Percentiles rank a stretch among this genome's conserved stretches.
Evolutionary conservation across 345 rosid species (phyloP).

Genomic region (Rhodomyrtus tomentosa): DNA sequence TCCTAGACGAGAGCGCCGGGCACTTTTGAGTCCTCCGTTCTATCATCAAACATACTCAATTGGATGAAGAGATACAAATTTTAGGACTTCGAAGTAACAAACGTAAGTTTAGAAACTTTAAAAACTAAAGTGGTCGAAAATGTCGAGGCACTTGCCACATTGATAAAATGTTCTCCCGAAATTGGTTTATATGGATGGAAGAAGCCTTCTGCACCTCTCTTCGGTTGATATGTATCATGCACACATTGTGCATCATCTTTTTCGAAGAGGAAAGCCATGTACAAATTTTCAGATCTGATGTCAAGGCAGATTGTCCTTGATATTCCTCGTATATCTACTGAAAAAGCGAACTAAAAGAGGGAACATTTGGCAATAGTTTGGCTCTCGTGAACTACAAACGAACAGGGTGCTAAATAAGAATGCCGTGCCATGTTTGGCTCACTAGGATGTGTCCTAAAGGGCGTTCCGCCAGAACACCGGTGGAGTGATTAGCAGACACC

Average conservation of each 20-base stretch:
- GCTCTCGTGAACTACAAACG: background rate
- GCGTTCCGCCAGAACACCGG: background rate
- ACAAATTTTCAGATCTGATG: background rate
- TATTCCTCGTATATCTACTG: background rate
- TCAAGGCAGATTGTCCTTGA: background rate
- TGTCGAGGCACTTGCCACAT: too few relatives aligned
- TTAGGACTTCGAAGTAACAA: background rate
- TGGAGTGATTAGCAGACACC: fast-evolving
- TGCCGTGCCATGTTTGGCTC: background rate
- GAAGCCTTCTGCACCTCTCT: background rate
- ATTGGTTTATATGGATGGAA: background rate
- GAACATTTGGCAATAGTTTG: background rate
- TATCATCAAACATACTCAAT: background rate
- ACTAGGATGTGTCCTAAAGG: background rate
- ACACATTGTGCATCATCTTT: background rate
- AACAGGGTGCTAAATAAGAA: background rate
- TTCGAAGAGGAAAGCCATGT: background rate
- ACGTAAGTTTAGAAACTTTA: background rate
- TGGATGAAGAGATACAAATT: background rate
- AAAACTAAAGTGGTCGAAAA: background rate
- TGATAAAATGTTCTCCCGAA: too few relatives aligned
- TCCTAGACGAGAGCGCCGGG: background rate
- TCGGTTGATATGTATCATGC: background rate
- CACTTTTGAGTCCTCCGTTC: background rate
- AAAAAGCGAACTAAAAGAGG: background rate